A percentile compares a stretch with the other conserved stretches of the same genome.
Evolutionary conservation across 768 basidiomycete genomes (phyloP).

Genomic region (Leucosporidium creatinivorum): DNA sequence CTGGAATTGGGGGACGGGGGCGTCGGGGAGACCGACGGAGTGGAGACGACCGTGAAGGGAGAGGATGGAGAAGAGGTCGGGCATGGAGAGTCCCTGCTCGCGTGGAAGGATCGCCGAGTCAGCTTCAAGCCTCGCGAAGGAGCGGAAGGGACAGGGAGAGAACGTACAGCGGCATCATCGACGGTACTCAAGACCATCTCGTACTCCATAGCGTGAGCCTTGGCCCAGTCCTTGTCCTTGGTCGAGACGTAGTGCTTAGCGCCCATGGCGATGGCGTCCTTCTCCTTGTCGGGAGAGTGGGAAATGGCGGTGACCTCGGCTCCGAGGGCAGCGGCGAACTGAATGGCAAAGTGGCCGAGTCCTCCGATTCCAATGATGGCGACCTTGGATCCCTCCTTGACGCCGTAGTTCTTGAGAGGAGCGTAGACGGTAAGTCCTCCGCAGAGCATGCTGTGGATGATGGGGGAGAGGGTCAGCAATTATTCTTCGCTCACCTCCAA

Average conservation of each 20-base stretch:
- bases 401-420: slow-evolving; percentile 45
- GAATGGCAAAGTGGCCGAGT: slow-evolving; percentile 38
- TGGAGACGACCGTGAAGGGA: slow-evolving; percentile 52
- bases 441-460: slow-evolving; percentile 37
- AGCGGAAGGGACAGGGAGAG: not conserved
- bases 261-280: slow-evolving; percentile 55
- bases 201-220: slow-evolving; percentile 31
- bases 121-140: not conserved
- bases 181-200: slow-evolving; percentile 43
- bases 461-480: not conserved
- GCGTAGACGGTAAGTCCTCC: slow-evolving; percentile 43
- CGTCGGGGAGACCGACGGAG: slow-evolving; percentile 43
- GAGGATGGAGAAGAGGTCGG: slow-evolving; percentile 52
- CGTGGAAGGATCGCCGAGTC: slow-evolving; percentile 22
- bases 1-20: slow-evolving; percentile 24
- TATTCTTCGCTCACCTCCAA: too few species aligned
- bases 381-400: slow-evolving; percentile 55
- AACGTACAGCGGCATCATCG: slow-evolving; percentile 2
- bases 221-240: slow-evolving; percentile 25
- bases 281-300: slow-evolving; percentile 43
- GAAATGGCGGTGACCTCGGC: slow-evolving; percentile 39
- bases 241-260: slow-evolving; percentile 53
- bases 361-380: slow-evolving; percentile 61
- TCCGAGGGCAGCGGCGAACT: slow-evolving; percentile 36
- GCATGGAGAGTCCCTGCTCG: slow-evolving; percentile 44